Conservation (phyloP, 768 basidiomycete genomes). For the Naematelia encephala region DNA sequence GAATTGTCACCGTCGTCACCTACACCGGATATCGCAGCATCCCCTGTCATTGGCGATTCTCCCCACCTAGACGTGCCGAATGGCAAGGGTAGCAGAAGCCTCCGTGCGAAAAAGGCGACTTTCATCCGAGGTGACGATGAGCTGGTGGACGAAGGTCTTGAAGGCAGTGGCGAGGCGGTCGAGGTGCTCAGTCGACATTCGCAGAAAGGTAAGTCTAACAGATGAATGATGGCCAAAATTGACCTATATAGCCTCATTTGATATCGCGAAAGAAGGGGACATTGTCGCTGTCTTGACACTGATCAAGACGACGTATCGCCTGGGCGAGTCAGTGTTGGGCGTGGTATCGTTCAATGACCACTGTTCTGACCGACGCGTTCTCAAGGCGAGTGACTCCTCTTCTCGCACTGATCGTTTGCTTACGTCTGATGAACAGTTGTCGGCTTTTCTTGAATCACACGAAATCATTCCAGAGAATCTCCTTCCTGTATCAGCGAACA, state of each 20-base stretch:
- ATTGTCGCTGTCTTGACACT: conserved; percentile 88
- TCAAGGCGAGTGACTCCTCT: conserved; percentile 63
- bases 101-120: conserved; percentile 20
- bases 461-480: conserved; percentile 58
- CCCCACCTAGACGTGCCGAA: background rate
- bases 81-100: background rate
- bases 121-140: conserved; percentile 27
- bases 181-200: conserved; percentile 86
- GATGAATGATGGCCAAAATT: background rate
- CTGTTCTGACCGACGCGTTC: conserved; percentile 65
- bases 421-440: conserved; percentile 58
- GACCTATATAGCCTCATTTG: conserved; percentile 69
- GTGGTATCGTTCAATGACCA: conserved; percentile 81
- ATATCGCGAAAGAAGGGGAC: conserved; percentile 88
- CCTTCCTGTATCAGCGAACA: conserved; percentile 60
- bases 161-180: conserved; percentile 66
- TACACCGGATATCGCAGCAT: background rate
- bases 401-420: too few species aligned
- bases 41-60: background rate
- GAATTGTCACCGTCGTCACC: background rate
- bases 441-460: conserved; percentile 82
- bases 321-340: conserved; percentile 88
- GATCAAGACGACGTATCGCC: conserved; percentile 81
- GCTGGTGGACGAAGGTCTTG: conserved; percentile 23
- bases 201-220: conserved; percentile 66